phyloP scores from a whole-genome alignment of 305 asterid genomes.

The Rubia balearica region DNA sequence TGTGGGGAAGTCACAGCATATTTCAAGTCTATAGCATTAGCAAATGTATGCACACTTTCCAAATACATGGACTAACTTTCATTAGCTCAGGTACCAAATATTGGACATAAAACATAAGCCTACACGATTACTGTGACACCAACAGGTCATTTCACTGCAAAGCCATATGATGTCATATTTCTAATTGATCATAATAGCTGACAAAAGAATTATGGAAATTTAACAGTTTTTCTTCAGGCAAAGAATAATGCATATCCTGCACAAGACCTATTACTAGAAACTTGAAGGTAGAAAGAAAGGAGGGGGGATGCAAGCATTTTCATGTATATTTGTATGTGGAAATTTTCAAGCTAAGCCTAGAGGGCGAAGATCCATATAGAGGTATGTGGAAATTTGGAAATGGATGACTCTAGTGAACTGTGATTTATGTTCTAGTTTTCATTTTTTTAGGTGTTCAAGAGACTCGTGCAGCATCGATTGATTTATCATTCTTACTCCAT shows the following conservation, averaged over 20 bases:
- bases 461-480: slow-evolving; percentile 55
- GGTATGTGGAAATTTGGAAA: slow-evolving; percentile 28
- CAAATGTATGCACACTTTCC: not conserved
- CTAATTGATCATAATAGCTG: not conserved
- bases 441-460: slow-evolving; percentile 65
- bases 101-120: not conserved
- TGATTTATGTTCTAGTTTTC: not conserved
- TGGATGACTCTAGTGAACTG: not conserved
- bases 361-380: slow-evolving; percentile 84
- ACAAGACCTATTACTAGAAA: not conserved
- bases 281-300: not conserved
- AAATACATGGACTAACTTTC: not conserved
- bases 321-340: not conserved
- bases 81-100: not conserved
- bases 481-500: slow-evolving; percentile 86
- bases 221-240: not conserved
- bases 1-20: not conserved
- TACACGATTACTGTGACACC: not conserved
- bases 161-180: not conserved
- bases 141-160: not conserved
- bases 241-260: not conserved
- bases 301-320: too few species aligned
- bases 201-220: not conserved
- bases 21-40: not conserved
- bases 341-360: slow-evolving; percentile 86